Evolutionary conservation across 148 eudicot species (phyloP).

Genomic region (Gaultheria prostrata): DNA sequence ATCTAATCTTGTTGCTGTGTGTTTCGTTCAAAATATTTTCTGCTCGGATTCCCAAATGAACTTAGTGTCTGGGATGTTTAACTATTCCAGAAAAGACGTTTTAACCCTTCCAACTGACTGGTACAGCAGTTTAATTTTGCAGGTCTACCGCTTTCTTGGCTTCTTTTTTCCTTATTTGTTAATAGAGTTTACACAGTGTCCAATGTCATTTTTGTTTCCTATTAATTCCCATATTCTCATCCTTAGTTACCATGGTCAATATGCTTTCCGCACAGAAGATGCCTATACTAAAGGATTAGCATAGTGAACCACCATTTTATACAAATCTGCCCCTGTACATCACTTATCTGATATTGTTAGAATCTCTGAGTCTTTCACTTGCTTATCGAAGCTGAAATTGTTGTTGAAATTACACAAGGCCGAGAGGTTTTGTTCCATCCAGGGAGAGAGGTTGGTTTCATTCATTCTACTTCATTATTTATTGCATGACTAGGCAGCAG

Average conservation of each 20-base stretch:
- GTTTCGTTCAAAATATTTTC: conserved; percentile 25
- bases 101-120: conserved; percentile 57
- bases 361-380: no score
- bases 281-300: neutral
- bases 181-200: neutral
- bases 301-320: neutral
- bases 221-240: neutral
- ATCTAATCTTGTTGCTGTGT: neutral
- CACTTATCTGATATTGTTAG: neutral
- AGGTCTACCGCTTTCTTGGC: conserved; percentile 36
- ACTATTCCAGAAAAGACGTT: conserved; percentile 47
- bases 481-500: neutral
- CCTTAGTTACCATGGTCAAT: neutral
- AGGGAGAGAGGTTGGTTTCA: neutral
- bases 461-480: neutral
- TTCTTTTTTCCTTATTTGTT: neutral
- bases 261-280: neutral
- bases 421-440: no score
- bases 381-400: no score
- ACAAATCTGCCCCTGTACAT: neutral
- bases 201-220: neutral
- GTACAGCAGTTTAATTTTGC: conserved; percentile 80
- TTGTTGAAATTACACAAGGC: no score
- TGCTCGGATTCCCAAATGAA: conserved; percentile 65
- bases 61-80: conserved; percentile 65